Evolutionary conservation across 805 yeast species (phyloP).

Genomic region (Metschnikowia cerradonensis): DNA sequence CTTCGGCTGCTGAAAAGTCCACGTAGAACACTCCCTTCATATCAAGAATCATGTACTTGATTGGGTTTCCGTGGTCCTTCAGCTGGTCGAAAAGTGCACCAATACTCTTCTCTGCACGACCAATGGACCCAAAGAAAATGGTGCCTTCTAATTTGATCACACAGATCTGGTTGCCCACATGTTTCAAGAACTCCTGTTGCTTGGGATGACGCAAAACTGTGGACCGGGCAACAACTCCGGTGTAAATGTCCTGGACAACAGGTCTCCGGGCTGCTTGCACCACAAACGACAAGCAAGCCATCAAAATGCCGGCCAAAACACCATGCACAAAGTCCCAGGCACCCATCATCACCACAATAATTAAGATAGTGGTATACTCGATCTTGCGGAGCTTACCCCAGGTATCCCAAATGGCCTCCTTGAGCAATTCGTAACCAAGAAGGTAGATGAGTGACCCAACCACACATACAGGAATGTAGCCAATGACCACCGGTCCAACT

Average conservation of each 20-base stretch:
- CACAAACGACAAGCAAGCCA: constrained; percentile 95
- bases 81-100: constrained; percentile 59
- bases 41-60: constrained; percentile 79
- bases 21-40: constrained; percentile 75
- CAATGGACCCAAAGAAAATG: constrained; percentile 91
- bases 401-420: constrained; percentile 85
- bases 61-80: constrained; percentile 50
- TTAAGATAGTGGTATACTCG: constrained; percentile 80
- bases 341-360: constrained; percentile 93
- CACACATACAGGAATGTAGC: constrained; percentile 91
- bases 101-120: constrained; percentile 78
- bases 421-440: constrained; percentile 83
- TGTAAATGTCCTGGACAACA: constrained; percentile 74
- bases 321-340: constrained; percentile 93
- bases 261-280: constrained; percentile 84
- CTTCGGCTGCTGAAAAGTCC: constrained; percentile 95
- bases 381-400: constrained; percentile 66
- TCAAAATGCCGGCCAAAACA: constrained; percentile 79
- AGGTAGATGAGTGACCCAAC: constrained; percentile 90
- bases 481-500: constrained; percentile 88
- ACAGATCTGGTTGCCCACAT: constrained; percentile 88
- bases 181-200: constrained; percentile 77
- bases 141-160: constrained; percentile 84
- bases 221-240: constrained; percentile 86
- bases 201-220: constrained; percentile 88